phyloP scores from a whole-genome alignment of 805 yeast genomes.

The Candida railenensis region DNA sequence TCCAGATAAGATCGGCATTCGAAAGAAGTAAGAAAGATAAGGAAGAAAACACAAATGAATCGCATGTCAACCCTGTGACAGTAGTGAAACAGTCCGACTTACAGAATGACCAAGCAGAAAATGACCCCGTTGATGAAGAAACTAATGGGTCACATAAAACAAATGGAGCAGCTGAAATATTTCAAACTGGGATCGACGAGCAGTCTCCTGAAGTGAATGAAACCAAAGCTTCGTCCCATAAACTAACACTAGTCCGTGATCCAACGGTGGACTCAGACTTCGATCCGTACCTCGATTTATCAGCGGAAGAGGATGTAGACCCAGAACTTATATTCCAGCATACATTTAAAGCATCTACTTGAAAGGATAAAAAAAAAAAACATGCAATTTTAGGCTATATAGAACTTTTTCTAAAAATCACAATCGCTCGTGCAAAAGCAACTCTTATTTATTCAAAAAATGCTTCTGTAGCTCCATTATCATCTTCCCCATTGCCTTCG shows the following conservation, averaged over 20 bases:
- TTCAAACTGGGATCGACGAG: too few species aligned
- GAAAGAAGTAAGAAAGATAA: conserved; percentile 18
- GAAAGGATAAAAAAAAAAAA: too few species aligned
- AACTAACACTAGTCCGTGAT: conserved; percentile 14
- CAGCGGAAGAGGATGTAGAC: conserved; percentile 15
- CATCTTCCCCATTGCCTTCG: background rate
- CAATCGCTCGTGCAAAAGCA: too few species aligned
- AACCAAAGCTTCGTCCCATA: too few species aligned
- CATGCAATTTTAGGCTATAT: background rate
- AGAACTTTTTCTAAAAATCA: too few species aligned
- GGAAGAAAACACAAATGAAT: conserved; percentile 5
- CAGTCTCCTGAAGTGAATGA: too few species aligned
- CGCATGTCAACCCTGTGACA: too few species aligned
- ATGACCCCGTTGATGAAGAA: too few species aligned
- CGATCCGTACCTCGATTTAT: conserved; percentile 23
- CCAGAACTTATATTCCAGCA: background rate
- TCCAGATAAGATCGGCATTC: conserved; percentile 44
- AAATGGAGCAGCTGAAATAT: too few species aligned
- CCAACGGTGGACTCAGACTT: conserved; percentile 23
- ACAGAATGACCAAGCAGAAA: too few species aligned
- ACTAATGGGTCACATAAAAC: too few species aligned
- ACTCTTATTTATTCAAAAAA: background rate
- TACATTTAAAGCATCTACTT: background rate
- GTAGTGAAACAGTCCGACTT: too few species aligned
- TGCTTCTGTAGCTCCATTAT: background rate